Evolutionary conservation across 805 yeast species (phyloP), one percentile per base, ranked within the genome.

Genomic region (Debaryomyces prosopidis): DNA sequence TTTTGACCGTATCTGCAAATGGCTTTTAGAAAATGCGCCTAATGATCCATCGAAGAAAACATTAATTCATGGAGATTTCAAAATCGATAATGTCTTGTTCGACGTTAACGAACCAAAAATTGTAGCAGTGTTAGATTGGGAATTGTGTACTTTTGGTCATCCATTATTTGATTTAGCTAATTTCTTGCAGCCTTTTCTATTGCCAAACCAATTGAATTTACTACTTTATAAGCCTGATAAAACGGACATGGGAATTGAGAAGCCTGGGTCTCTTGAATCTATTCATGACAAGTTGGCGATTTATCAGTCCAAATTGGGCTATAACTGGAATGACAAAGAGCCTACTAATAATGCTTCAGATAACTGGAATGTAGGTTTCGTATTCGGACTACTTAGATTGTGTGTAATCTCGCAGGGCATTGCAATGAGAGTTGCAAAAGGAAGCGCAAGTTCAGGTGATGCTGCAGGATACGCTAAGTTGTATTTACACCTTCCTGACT

Each of bases 61-160:
- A 2, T 67, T 82, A 45, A 79, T 82, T 32, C 87, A 82, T 51
- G 87, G 91, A 36, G 82, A 83, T 66, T 75, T 77, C 73, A 78
- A 82, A 66, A 70, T 78, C 55, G 85, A 86, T 70, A 73, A 85
- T 65, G 68, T 85, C 50, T 74, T 86, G 28, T 77, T 77, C 65
- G 76, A 84, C 61, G 81, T 81, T 51, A 73, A 72, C 0, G 69
- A 72, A 38, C 73, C 75, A 16, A 58, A 60, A 36, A 79, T 81
- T 2, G 62, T 76, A 40, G 85, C 85, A 0, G 77, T 82, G 2
- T 65, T 82, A 35, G 87, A 82, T 55, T 82, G 87, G 87, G 87
- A 82, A 56, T 62, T 82, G 33, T 80, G 85, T 50, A 82, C 87
- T 0, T 66, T 79, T 46, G 87, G 87, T 0, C 84, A 81, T 51